Percentiles rank a stretch among this genome's conserved stretches.
phyloP scores from a whole-genome alignment of 345 rosid species.

The Aegle marmelos region DNA sequence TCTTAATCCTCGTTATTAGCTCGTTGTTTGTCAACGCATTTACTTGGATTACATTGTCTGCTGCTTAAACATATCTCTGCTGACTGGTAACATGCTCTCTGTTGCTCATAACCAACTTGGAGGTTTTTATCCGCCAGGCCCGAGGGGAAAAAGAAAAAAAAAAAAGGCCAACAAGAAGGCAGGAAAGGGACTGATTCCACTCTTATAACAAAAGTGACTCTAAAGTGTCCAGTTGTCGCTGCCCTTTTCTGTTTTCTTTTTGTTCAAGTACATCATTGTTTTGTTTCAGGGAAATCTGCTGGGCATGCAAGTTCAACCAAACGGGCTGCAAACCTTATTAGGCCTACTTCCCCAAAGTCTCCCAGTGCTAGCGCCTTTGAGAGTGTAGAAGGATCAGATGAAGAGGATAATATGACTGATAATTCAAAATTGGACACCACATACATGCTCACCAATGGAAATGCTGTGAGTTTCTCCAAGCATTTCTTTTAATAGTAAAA shows the following conservation, averaged over 20 bases:
- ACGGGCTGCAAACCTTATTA: conserved; percentile 58
- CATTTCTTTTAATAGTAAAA: neutral
- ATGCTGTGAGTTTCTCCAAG: conserved; percentile 55
- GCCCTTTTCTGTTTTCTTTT: neutral
- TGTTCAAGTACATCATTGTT: neutral
- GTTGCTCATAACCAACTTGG: neutral
- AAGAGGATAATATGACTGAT: conserved; percentile 75
- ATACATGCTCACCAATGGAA: conserved; percentile 67
- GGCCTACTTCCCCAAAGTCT: conserved; percentile 89
- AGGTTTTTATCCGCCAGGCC: neutral
- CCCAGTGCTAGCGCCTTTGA: conserved; percentile 97
- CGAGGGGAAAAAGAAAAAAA: too few relatives aligned
- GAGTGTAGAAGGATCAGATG: conserved; percentile 91
- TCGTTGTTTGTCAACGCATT: neutral
- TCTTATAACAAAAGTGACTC: neutral
- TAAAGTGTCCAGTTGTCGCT: neutral
- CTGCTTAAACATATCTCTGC: neutral
- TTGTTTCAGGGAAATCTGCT: conserved; percentile 58
- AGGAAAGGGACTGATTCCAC: neutral
- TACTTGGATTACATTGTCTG: neutral
- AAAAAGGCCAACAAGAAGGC: too few relatives aligned
- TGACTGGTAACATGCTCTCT: neutral
- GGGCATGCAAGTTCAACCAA: conserved; percentile 47
- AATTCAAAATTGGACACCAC: conserved; percentile 53
- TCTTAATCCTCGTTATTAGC: neutral